Evolutionary conservation across 768 basidiomycete species (phyloP).

Genomic region (Termitomyces bulborhizus): DNA sequence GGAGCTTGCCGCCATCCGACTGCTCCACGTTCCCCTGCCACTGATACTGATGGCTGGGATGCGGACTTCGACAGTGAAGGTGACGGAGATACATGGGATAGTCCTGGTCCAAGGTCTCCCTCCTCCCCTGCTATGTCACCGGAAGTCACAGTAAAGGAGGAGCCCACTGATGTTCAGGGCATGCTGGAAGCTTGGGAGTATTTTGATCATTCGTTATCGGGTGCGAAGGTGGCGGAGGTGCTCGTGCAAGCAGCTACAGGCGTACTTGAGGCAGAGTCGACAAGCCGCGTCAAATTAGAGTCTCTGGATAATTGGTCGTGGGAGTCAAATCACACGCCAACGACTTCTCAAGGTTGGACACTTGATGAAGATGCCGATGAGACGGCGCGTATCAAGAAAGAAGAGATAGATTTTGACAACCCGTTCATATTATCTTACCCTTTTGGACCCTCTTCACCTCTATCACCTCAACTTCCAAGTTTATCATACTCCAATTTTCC

Average conservation of each 20-base stretch:
- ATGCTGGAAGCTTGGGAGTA: slow-evolving; percentile 70
- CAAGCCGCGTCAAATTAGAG: slow-evolving; percentile 35
- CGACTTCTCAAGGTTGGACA: slow-evolving; percentile 20
- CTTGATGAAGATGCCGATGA: slow-evolving; percentile 22
- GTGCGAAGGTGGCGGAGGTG: slow-evolving; percentile 37
- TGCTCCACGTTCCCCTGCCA: slow-evolving; percentile 16
- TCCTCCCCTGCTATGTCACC: slow-evolving; percentile 39
- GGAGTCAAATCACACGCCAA: slow-evolving; percentile 24
- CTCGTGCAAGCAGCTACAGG: slow-evolving; percentile 30
- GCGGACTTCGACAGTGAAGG: slow-evolving; percentile 47
- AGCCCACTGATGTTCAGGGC: slow-evolving; percentile 55
- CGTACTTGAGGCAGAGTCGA: slow-evolving; percentile 21
- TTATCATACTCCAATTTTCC: slow-evolving; percentile 21
- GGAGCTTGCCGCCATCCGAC: slow-evolving; percentile 27
- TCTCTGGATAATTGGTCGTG: slow-evolving; percentile 39
- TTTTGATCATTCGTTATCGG: slow-evolving; percentile 39
- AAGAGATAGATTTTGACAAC: slow-evolving; percentile 37
- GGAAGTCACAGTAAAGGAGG: slow-evolving; percentile 47
- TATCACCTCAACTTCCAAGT: slow-evolving; percentile 22
- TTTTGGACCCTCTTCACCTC: slow-evolving; percentile 21
- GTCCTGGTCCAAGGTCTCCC: slow-evolving; percentile 58
- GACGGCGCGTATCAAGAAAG: slow-evolving; percentile 37
- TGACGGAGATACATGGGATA: slow-evolving; percentile 59
- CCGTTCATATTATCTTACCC: slow-evolving; percentile 24
- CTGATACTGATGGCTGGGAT: slow-evolving; percentile 36